Evolutionary conservation across 2,329 filamentous ascomycete species (phyloP).

Genomic region (Apiospora marii): DNA sequence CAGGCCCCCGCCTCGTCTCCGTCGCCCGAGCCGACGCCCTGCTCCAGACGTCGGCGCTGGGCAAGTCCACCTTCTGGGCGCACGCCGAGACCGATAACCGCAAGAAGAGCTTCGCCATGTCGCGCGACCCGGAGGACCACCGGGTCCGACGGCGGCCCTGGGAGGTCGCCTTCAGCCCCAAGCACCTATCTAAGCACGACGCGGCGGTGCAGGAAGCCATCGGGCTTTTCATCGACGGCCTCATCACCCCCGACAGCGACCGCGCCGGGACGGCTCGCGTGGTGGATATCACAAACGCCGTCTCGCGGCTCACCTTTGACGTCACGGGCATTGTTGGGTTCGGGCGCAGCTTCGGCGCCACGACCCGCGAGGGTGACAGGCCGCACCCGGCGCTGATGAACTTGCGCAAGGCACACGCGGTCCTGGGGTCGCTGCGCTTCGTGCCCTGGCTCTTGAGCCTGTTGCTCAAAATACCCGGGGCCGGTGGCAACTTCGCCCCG

Average conservation of each 20-base stretch:
- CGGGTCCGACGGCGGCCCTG: conserved; percentile 26
- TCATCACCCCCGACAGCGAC: background rate
- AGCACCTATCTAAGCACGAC: conserved; percentile 21
- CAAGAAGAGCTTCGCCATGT: conserved; percentile 26
- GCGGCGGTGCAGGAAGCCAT: conserved; percentile 26
- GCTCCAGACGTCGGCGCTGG: conserved; percentile 20
- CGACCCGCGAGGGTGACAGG: background rate
- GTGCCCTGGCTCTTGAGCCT: conserved; percentile 27
- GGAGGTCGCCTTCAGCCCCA: conserved; percentile 28
- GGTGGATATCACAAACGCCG: conserved; percentile 19
- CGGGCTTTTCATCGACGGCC: conserved; percentile 23
- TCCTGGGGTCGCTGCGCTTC: conserved; percentile 24
- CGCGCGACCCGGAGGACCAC: conserved; percentile 27
- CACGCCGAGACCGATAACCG: conserved; percentile 24
- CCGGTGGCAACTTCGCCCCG: conserved; percentile 24
- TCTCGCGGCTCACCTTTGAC: conserved; percentile 26
- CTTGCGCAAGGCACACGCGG: conserved; percentile 25
- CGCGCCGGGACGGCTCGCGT: background rate
- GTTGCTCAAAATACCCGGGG: conserved; percentile 20
- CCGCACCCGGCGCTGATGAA: conserved; percentile 25
- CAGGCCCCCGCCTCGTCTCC: conserved; percentile 27
- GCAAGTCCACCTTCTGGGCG: conserved; percentile 26
- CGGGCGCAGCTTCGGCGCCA: conserved; percentile 25
- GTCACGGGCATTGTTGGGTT: conserved; percentile 27
- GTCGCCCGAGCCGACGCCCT: conserved; percentile 27